These are phyloP conservation scores for Sinapis alba DNA, from an alignment of 441 rosid genomes.

Conservation along the genomic window DNA sequence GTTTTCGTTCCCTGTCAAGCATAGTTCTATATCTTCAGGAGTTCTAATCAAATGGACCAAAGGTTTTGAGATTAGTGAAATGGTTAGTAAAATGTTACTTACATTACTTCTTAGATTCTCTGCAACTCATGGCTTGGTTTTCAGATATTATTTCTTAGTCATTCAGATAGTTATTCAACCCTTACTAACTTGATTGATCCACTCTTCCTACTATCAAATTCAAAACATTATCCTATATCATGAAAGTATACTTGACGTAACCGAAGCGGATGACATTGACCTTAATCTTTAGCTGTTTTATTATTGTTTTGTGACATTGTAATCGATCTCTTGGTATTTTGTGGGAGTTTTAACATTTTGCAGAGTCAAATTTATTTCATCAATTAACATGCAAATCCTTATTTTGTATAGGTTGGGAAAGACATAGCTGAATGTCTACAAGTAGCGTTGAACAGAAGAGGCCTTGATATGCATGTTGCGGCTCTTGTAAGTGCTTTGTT, in stretches of 20 bases:
- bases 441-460: conserved; percentile 53
- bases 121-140: no score
- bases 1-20: conserved; percentile 93
- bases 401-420: conserved; percentile 57
- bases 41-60: conserved; percentile 85
- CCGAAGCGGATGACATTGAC: no score
- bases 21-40: conserved; percentile 69
- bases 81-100: conserved; percentile 57
- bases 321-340: no score
- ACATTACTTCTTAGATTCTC: background rate
- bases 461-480: conserved; percentile 60
- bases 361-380: background rate
- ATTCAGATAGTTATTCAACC: no score
- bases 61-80: conserved; percentile 74
- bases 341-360: background rate
- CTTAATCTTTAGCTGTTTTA: no score
- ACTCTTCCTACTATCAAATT: no score
- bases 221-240: no score
- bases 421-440: conserved; percentile 66
- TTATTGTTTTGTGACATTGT: no score
- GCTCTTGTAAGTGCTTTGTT: conserved; percentile 54
- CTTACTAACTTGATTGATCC: no score
- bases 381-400: background rate
- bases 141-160: no score
- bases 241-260: no score